phyloP scores from a whole-genome alignment of 2,329 filamentous ascomycete genomes.

The Aspergillus ochraceus region DNA sequence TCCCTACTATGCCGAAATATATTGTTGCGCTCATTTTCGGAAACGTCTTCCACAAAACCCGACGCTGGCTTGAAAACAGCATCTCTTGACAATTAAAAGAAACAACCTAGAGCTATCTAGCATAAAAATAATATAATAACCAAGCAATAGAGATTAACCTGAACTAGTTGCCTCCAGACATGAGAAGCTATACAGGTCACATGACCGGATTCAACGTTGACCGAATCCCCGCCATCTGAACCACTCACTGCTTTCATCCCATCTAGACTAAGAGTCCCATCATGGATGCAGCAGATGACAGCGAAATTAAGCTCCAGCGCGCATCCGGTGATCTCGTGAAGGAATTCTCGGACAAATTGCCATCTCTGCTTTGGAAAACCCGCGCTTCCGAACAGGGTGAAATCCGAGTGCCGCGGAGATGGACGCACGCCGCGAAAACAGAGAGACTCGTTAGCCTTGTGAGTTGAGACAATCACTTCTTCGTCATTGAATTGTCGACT shows the following conservation, averaged over 20 bases:
- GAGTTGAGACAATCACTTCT: slow-evolving; percentile 21
- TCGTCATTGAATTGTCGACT: slow-evolving; percentile 3
- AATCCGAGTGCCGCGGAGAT: slow-evolving; percentile 36
- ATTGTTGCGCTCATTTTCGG: too few species aligned
- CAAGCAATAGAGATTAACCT: too few species aligned
- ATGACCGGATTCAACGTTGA: slow-evolving; percentile 9
- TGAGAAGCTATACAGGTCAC: slow-evolving; percentile 4
- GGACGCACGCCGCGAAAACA: slow-evolving; percentile 38
- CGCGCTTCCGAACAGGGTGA: slow-evolving; percentile 20
- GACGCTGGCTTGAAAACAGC: too few species aligned
- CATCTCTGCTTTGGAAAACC: slow-evolving; percentile 43
- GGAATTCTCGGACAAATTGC: slow-evolving; percentile 44
- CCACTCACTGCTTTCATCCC: slow-evolving; percentile 1
- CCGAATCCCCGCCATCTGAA: slow-evolving; percentile 19
- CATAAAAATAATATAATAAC: too few species aligned
- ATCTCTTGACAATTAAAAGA: too few species aligned
- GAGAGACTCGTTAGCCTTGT: slow-evolving; percentile 42
- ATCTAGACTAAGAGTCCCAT: slow-evolving; percentile 2
- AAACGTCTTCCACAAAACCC: too few species aligned
- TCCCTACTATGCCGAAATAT: too few species aligned
- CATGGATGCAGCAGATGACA: slow-evolving; percentile 48
- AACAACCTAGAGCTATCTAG: too few species aligned
- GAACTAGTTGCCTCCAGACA: too few species aligned
- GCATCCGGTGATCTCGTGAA: slow-evolving; percentile 45
- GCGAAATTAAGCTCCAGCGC: slow-evolving; percentile 49